Conservation (phyloP, 495 filamentous ascomycete genomes). For the Talaromyces proteolyticus region DNA sequence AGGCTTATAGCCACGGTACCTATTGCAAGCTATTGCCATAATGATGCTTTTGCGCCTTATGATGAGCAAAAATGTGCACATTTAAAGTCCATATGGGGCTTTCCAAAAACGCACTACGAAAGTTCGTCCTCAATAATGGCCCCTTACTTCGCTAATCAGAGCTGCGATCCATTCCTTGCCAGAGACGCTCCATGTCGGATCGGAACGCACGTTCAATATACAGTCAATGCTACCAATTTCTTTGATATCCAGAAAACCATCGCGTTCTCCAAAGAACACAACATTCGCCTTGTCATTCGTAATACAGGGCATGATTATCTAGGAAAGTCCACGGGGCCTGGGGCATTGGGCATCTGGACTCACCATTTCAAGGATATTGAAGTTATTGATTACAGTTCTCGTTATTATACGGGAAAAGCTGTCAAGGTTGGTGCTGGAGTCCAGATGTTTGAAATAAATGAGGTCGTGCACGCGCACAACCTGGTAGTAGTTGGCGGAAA, state of each 20-base stretch:
- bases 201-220: conserved; percentile 45
- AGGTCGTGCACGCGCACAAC: conserved; percentile 22
- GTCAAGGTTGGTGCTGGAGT: conserved; percentile 51
- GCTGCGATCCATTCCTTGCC: conserved; percentile 42
- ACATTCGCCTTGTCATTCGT: conserved; percentile 55
- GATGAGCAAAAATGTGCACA: conserved; percentile 9
- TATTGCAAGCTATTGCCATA: conserved; percentile 29
- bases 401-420: conserved; percentile 39
- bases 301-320: conserved; percentile 56
- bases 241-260: conserved; percentile 39
- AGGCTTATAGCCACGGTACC: conserved; percentile 25
- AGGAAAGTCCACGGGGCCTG: conserved; percentile 51
- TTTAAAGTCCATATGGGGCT: conserved; percentile 15
- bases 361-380: conserved; percentile 38
- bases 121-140: conserved; percentile 34
- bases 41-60: conserved; percentile 10
- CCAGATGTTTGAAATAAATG: conserved; percentile 40
- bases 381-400: conserved; percentile 25
- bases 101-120: conserved; percentile 16
- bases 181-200: conserved; percentile 36
- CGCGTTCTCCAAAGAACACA: conserved; percentile 40
- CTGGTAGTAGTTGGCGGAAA: conserved; percentile 21
- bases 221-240: conserved; percentile 37
- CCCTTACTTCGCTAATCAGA: conserved; percentile 39
- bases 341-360: conserved; percentile 49